Conservation (phyloP, 495 filamentous ascomycete genomes). For the Pyrenula aspistea region DNA sequence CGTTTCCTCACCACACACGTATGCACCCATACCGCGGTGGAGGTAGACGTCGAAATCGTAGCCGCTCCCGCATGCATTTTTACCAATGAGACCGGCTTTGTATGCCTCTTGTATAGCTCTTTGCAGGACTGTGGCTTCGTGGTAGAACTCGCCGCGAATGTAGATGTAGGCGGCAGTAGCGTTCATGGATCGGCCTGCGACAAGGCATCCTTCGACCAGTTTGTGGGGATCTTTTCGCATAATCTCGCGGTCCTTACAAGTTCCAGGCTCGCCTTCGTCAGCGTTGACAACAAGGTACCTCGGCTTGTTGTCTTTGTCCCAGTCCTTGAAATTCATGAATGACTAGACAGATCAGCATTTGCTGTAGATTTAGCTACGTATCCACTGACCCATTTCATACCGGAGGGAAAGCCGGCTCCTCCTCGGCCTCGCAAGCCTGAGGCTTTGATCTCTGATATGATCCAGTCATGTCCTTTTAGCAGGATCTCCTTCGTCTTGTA, state of each 20-base stretch:
- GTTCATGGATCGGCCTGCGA: conserved; percentile 95
- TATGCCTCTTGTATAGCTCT: conserved; percentile 96
- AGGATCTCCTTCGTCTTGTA: conserved; percentile 98
- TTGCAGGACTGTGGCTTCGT: conserved; percentile 90
- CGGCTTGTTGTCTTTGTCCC: conserved; percentile 95
- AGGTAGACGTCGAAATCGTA: conserved; percentile 97
- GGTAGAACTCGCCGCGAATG: conserved; percentile 97
- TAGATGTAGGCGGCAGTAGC: conserved; percentile 98
- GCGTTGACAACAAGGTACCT: conserved; percentile 96
- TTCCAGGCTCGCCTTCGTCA: conserved; percentile 96
- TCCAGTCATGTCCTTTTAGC: conserved; percentile 94
- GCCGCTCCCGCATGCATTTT: conserved; percentile 91
- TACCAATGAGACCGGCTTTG: conserved; percentile 81
- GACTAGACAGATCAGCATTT: too few relatives aligned
- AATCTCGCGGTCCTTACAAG: conserved; percentile 98
- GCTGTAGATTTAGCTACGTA: too few relatives aligned
- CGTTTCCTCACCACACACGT: conserved; percentile 96
- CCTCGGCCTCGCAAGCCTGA: conserved; percentile 92
- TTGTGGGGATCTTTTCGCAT: conserved; percentile 99
- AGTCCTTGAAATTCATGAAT: conserved; percentile 99
- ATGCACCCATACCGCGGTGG: conserved; percentile 94
- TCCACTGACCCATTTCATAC: conserved; percentile 87
- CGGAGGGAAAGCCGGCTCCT: conserved; percentile 94
- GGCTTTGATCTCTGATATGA: conserved; percentile 91
- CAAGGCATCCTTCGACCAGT: conserved; percentile 91